These are phyloP conservation scores for Lentithecium fluviatile DNA, from an alignment of 495 filamentous ascomycete species.

Conservation along the genomic window DNA sequence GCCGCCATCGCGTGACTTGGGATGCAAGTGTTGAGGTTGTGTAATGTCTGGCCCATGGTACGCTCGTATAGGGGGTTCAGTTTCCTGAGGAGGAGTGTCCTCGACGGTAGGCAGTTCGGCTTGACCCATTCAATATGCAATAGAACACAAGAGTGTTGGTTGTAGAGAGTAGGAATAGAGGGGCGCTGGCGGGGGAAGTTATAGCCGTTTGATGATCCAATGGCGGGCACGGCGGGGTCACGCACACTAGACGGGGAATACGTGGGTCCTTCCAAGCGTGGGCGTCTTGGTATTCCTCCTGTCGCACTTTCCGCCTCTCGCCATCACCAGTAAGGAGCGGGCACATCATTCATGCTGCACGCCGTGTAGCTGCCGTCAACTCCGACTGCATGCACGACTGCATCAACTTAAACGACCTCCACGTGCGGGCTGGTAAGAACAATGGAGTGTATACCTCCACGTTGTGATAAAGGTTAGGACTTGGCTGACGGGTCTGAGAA, in stretches of 20 bases:
- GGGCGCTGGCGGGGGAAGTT: slow-evolving; percentile 19
- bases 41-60: slow-evolving; percentile 22
- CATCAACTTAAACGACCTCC: background rate
- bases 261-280: slow-evolving; percentile 13
- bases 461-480: background rate
- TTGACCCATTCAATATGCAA: slow-evolving; percentile 38
- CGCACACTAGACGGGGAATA: slow-evolving; percentile 27
- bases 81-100: slow-evolving; percentile 25
- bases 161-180: slow-evolving; percentile 36
- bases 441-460: too few relatives aligned
- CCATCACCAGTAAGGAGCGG: slow-evolving; percentile 1
- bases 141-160: slow-evolving; percentile 20
- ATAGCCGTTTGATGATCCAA: slow-evolving; percentile 18
- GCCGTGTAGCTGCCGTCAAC: background rate
- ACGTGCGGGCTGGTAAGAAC: too few relatives aligned
- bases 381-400: background rate
- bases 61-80: slow-evolving; percentile 37
- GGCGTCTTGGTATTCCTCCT: slow-evolving; percentile 27
- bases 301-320: slow-evolving; percentile 14
- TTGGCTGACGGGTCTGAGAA: slow-evolving; percentile 2
- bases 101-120: slow-evolving; percentile 28
- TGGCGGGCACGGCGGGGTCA: slow-evolving; percentile 23
- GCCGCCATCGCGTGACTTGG: background rate
- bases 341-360: slow-evolving; percentile 11
- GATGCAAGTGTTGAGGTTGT: slow-evolving; percentile 3